Evolutionary conservation across 1,139 yeast species (phyloP), one percentile per base, ranked within the genome.

Genomic region (Hansenula anomala): DNA sequence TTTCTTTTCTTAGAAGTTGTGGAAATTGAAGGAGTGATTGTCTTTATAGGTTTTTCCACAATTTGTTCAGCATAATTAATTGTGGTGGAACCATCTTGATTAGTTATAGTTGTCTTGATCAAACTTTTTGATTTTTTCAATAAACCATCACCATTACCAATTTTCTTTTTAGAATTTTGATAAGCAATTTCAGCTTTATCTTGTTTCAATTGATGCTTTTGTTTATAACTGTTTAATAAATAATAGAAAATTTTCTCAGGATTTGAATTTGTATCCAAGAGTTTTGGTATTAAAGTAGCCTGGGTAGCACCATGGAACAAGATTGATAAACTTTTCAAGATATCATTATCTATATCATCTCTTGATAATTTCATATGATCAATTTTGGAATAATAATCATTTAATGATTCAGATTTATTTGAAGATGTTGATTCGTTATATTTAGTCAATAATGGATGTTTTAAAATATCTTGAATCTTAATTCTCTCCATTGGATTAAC

Each of bases 181-280:
- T 42, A 31, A 11, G 28, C 17, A 2, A 41, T 25, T 22, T 50
- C 47, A 29, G 42, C 44, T 13, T 50, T 42, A 36, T 45, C 46
- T 30, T n/a, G n/a, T n/a, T 41, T 54, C 23, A 39, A 56, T 36
- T 59, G 53, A 57, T 87, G 95, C 44, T 84, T 94, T 51, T 83
- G 85, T 49, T 97, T 75, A 60, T 92, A 92, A 54, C 87, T 81
- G 69, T 83, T 69, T 45, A 92, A 67, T 42, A 94, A 66, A 45
- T 88, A 83, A 62, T 92, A 94, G 52, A 92, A 92, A 40, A 92
- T 79, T 66, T 92, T 94, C 55, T 94, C 98, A 1, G 95, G 78
- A 48, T 83, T 84, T 39, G 79, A 74, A 23, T 69, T 75, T 0
- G 77, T 69, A 3, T 80, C 69, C 36, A 83, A 52, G 32, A 92